A percentile compares a stretch with the other conserved stretches of the same genome.
Conservation (phyloP, 768 basidiomycete species). For the Boletus vermiculosoides region DNA sequence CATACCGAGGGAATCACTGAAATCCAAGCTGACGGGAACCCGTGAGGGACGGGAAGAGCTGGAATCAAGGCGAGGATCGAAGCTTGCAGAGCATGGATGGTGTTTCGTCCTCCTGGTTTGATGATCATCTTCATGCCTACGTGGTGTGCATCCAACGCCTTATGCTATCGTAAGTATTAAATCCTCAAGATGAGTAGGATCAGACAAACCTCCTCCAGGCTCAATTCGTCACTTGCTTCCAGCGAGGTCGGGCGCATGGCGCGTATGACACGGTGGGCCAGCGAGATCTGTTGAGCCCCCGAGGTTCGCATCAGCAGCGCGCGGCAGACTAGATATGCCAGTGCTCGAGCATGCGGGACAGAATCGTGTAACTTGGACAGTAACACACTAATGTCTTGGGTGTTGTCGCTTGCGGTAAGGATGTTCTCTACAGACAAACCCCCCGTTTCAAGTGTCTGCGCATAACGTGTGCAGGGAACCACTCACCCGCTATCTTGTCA, state of each 20-base stretch:
- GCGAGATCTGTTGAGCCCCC: conserved; percentile 56
- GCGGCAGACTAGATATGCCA: conserved; percentile 65
- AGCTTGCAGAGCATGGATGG: conserved; percentile 56
- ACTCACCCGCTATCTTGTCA: conserved; percentile 62
- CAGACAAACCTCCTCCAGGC: conserved; percentile 30
- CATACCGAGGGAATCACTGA: conserved; percentile 36
- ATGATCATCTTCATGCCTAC: conserved; percentile 49
- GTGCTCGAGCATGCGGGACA: conserved; percentile 50
- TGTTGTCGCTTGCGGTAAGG: conserved; percentile 45
- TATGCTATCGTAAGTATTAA: neutral
- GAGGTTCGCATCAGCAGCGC: conserved; percentile 55
- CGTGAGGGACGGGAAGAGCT: conserved; percentile 45
- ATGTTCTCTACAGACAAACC: conserved; percentile 55
- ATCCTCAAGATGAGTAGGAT: neutral
- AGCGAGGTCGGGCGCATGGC: conserved; percentile 47
- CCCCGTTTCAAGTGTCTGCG: neutral
- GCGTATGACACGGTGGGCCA: conserved; percentile 48
- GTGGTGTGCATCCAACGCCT: conserved; percentile 47
- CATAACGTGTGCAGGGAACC: neutral
- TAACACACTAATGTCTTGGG: conserved; percentile 46
- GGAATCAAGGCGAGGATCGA: conserved; percentile 53
- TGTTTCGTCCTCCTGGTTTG: conserved; percentile 61
- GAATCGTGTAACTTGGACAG: conserved; percentile 49
- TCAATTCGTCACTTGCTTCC: conserved; percentile 40
- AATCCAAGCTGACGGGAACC: conserved; percentile 47